Conservation (phyloP, 495 filamentous ascomycete genomes). For the Podospora tetraspora region DNA sequence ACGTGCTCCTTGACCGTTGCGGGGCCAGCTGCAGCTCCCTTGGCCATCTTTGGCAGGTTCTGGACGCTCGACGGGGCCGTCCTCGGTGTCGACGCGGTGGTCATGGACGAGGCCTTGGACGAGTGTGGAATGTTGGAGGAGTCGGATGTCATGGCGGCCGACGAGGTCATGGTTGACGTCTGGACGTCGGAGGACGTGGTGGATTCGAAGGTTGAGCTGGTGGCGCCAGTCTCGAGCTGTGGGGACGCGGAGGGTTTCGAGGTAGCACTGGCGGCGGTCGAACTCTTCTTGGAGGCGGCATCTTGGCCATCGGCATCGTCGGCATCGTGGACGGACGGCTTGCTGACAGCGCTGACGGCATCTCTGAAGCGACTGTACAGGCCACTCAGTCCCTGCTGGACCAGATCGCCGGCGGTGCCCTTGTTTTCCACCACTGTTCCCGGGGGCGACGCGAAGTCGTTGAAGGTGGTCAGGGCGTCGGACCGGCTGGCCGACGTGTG, state of each 20-base stretch:
- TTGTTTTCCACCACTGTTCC: conserved; percentile 58
- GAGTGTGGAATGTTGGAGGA: conserved; percentile 39
- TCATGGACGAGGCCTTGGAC: conserved; percentile 52
- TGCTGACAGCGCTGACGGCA: conserved; percentile 62
- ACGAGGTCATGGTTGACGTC: conserved; percentile 34
- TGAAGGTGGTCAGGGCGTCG: conserved; percentile 77
- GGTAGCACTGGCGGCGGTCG: conserved; percentile 30
- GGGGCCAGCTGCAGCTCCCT: conserved; percentile 40
- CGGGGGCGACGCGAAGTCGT: conserved; percentile 68
- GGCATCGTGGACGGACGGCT: conserved; percentile 46
- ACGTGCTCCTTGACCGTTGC: conserved; percentile 51
- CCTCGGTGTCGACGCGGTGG: conserved; percentile 50
- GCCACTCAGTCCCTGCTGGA: conserved; percentile 78
- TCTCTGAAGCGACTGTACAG: conserved; percentile 77
- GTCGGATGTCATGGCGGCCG: conserved; percentile 31
- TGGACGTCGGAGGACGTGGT: conserved; percentile 33
- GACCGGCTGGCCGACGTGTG: conserved; percentile 77
- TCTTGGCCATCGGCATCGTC: conserved; percentile 35
- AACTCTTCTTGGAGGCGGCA: conserved; percentile 31
- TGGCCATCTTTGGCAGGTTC: conserved; percentile 46
- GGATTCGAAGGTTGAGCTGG: conserved; percentile 35
- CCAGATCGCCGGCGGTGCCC: conserved; percentile 60
- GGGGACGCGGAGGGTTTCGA: conserved; percentile 33
- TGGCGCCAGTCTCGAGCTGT: conserved; percentile 33
- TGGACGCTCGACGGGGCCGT: conserved; percentile 44